These are phyloP conservation scores for Colletotrichum truncatum DNA, from an alignment of 2,329 filamentous ascomycete species.

Conservation along the genomic window DNA sequence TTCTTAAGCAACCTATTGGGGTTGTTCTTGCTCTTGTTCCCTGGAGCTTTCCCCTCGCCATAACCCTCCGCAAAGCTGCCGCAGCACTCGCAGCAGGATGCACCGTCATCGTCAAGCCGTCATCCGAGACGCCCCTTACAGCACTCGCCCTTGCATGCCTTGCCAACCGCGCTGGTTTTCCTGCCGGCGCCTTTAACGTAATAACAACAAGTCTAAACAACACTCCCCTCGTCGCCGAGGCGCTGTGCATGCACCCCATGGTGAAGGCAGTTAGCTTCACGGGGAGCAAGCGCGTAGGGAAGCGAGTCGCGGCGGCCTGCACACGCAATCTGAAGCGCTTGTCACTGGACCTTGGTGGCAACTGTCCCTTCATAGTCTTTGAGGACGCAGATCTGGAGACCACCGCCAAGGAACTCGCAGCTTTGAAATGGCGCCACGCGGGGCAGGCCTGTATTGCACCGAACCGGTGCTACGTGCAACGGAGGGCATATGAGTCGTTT, in stretches of 20 bases:
- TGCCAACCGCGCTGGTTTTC: conserved; percentile 77
- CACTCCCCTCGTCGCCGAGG: conserved; percentile 61
- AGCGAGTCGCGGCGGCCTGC: conserved; percentile 69
- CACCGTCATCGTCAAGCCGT: conserved; percentile 66
- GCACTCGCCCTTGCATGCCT: conserved; percentile 65
- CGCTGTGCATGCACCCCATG: conserved; percentile 72
- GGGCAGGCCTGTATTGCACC: conserved; percentile 70
- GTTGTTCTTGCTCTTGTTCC: conserved; percentile 45
- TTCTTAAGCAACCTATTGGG: conserved; percentile 42
- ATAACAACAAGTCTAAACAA: conserved; percentile 75
- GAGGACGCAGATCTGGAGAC: conserved; percentile 72
- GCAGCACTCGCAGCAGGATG: conserved; percentile 76
- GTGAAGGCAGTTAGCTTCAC: conserved; percentile 83
- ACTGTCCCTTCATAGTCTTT: conserved; percentile 72
- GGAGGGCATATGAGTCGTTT: conserved; percentile 62
- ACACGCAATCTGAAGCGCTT: conserved; percentile 73
- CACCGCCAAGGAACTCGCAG: conserved; percentile 63
- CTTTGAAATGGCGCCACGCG: conserved; percentile 63
- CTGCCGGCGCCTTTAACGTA: conserved; percentile 78
- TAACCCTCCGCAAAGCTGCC: conserved; percentile 56
- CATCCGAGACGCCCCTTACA: conserved; percentile 35
- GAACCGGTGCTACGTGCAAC: conserved; percentile 66
- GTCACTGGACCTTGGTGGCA: conserved; percentile 74
- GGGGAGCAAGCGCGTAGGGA: conserved; percentile 75
- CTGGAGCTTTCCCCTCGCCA: conserved; percentile 69